Percentiles rank a stretch among this genome's conserved stretches.
Conservation (phyloP, 2,329 filamentous ascomycete species). For the Dactylellina cionopaga region DNA sequence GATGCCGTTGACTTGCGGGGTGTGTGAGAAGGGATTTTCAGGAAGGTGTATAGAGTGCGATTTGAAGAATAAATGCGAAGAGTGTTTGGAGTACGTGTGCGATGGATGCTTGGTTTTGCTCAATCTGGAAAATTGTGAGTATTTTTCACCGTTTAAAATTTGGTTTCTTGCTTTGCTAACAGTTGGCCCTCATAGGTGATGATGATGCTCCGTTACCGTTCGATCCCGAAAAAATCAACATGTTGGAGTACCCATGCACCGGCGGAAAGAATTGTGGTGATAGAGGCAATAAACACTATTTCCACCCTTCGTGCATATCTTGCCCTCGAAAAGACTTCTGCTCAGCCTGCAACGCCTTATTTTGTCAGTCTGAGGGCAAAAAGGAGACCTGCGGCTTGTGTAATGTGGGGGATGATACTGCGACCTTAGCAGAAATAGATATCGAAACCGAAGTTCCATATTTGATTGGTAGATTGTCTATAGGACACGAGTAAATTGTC, state of each 20-base stretch:
- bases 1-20: not conserved
- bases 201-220: not conserved
- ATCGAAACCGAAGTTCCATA: too few species aligned
- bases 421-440: too few species aligned
- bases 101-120: slow-evolving; percentile 5
- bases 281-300: not conserved
- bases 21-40: not conserved
- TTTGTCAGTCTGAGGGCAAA: not conserved
- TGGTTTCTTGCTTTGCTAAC: not conserved
- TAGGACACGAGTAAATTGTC: too few species aligned
- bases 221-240: not conserved
- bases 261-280: not conserved
- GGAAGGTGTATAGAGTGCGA: slow-evolving; percentile 4
- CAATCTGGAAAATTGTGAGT: not conserved
- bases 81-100: slow-evolving; percentile 4
- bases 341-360: not conserved
- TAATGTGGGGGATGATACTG: too few species aligned
- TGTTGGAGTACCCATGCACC: not conserved
- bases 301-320: not conserved
- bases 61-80: slow-evolving; percentile 5
- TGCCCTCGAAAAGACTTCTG: not conserved
- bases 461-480: too few species aligned
- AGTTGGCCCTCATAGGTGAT: not conserved
- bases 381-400: not conserved
- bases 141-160: not conserved